Base-by-base conservation (phyloP, 2,329 filamentous ascomycete species). In the Microsporum ferrugineum region DNA sequence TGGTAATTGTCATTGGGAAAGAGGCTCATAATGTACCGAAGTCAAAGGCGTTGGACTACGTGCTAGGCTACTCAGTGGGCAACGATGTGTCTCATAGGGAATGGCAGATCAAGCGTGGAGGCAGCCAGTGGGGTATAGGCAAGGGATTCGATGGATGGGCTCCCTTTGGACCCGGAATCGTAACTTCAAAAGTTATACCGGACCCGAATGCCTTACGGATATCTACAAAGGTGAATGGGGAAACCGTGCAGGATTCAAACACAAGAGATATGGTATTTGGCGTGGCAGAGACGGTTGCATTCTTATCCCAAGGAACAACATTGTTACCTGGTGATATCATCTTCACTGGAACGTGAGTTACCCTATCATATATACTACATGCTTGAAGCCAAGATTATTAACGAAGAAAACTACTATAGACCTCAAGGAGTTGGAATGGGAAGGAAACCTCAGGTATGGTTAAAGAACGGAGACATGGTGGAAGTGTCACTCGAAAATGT, bases 51-150 rank as follows among this genome's bases (percentile, higher is more conserved):
- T 76, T 91, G n/a, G 76, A 85, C 59, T 85, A 88, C 68, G 86
- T 91, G 2, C 77, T 90, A 1, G 88, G 88, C 3, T 91, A 91
- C 70, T 79, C 84, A 1, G 81, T 88, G 38, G 87, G 88, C 60
- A 88, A 92, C 72, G 88, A 92, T 71, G 82, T 92, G n/a, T 89
- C 85, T 8, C 87, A 89, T 73, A 83, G 88, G 45, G 86, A 89
- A 65, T 91, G 87, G 85, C 87, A 89, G 73, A 72, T 88, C 63
- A 81, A 84, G 71, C 80, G 78, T 45, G 85, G 85, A 14, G 84
- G 84, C 14, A 81, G 85, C 0, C 87, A 89, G 73, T 89, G 86
- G 86, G 81, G 80, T 0, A 75, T 88, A 12, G 87, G 86, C 41
- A 90, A 90, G 72, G 84, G 86, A 2, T 89, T 88, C 65, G 87